Percentiles rank a stretch among this genome's conserved stretches.
These are phyloP conservation scores for Sanghuangporus baumii DNA, from an alignment of 1,284 basidiomycete species.

Conservation along the genomic window DNA sequence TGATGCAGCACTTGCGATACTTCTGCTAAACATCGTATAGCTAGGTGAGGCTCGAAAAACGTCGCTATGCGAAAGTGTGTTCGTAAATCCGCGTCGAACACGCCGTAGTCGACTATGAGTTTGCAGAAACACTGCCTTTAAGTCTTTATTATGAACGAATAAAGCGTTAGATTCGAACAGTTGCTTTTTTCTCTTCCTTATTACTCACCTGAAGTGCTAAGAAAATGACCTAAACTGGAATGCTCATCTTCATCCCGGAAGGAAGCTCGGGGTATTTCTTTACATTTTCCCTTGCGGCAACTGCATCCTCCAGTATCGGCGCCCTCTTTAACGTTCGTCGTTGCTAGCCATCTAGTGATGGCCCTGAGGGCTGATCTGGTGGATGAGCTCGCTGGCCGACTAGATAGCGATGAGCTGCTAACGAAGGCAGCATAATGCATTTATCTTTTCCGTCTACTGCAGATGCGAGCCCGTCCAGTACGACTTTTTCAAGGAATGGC, in stretches of 20 bases:
- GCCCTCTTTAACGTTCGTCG: neutral
- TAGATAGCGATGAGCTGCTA: constrained; percentile 10
- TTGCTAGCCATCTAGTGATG: neutral
- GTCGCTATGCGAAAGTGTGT: neutral
- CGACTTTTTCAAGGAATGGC: neutral
- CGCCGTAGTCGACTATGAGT: constrained; percentile 2
- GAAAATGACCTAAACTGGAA: neutral
- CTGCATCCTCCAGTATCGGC: neutral
- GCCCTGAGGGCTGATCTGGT: neutral
- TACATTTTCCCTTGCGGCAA: constrained; percentile 15
- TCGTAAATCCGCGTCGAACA: neutral
- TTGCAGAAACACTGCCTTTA: neutral
- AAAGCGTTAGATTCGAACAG: neutral
- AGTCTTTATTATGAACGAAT: neutral
- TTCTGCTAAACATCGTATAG: constrained; percentile 17
- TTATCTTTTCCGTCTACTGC: constrained; percentile 3
- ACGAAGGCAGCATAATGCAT: constrained; percentile 15
- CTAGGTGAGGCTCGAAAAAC: constrained; percentile 14
- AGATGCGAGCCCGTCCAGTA: neutral
- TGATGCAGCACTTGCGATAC: constrained; percentile 17
- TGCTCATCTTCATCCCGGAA: neutral
- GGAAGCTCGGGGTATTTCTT: neutral
- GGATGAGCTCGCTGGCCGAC: constrained; percentile 7
- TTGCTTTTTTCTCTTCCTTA: neutral
- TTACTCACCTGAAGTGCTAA: neutral